Evolutionary conservation across 2,329 filamentous ascomycete species (phyloP).

Genomic region (Neonectria sp.): DNA sequence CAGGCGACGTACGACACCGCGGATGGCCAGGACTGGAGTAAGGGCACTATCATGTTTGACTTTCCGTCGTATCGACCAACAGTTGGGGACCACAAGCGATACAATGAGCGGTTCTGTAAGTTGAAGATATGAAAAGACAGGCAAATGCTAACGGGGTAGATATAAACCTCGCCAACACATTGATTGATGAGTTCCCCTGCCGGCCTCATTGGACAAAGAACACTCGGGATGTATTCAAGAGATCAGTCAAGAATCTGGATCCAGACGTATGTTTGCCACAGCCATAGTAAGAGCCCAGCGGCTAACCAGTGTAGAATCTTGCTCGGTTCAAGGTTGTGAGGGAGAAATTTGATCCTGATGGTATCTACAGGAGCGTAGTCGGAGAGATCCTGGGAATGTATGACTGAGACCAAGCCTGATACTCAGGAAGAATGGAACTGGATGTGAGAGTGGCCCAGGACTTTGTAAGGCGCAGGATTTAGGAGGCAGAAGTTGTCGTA

Average conservation of each 20-base stretch:
- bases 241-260: constrained; percentile 63
- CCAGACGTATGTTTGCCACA: constrained; percentile 52
- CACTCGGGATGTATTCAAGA: constrained; percentile 62
- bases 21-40: constrained; percentile 62
- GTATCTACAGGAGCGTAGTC: constrained; percentile 62
- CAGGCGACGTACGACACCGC: constrained; percentile 64
- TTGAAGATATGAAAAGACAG: constrained; percentile 5
- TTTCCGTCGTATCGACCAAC: constrained; percentile 64
- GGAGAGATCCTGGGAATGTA: constrained; percentile 66
- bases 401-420: constrained; percentile 20
- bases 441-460: not conserved
- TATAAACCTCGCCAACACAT: constrained; percentile 60
- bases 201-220: constrained; percentile 70
- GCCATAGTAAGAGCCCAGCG: not conserved
- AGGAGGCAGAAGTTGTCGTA: no score
- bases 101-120: constrained; percentile 66
- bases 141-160: constrained; percentile 47
- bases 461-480: not conserved
- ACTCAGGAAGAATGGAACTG: not conserved
- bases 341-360: constrained; percentile 64
- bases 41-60: constrained; percentile 69
- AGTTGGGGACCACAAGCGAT: constrained; percentile 61
- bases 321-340: constrained; percentile 63
- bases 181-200: constrained; percentile 66
- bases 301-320: constrained; percentile 51